Evolutionary conservation across 1,284 basidiomycete species (phyloP).

Genomic region (Rhizoctonia solani): DNA sequence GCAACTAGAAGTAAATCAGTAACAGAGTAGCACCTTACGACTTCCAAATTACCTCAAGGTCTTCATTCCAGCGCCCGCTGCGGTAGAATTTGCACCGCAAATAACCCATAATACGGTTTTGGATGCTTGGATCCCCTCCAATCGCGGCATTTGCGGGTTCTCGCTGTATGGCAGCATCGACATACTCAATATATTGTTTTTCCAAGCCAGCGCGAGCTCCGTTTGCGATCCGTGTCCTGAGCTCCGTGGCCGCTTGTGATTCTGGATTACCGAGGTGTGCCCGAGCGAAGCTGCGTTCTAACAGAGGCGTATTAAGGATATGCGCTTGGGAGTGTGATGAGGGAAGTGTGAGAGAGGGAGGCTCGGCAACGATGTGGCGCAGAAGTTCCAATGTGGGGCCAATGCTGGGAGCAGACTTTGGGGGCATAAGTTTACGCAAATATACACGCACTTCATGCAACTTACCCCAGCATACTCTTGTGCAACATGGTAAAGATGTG

Average conservation of each 20-base stretch:
- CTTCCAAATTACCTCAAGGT: slow-evolving; percentile 68
- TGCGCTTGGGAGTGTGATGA: slow-evolving; percentile 76
- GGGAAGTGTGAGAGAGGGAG: slow-evolving; percentile 59
- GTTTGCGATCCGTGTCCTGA: slow-evolving; percentile 71
- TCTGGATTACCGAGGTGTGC: slow-evolving; percentile 72
- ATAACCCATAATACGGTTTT: slow-evolving; percentile 89
- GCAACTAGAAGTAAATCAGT: slow-evolving; percentile 54
- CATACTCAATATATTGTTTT: slow-evolving; percentile 81
- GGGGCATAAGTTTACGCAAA: background rate
- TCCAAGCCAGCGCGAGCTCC: slow-evolving; percentile 78
- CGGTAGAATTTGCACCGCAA: slow-evolving; percentile 78
- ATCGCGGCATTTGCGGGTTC: slow-evolving; percentile 84
- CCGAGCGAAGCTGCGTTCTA: slow-evolving; percentile 73
- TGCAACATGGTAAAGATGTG: slow-evolving; percentile 68
- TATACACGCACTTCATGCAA: slow-evolving; percentile 33
- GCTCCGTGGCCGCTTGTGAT: slow-evolving; percentile 61
- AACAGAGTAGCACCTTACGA: slow-evolving; percentile 12
- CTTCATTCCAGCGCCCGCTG: slow-evolving; percentile 81
- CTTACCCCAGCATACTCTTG: slow-evolving; percentile 61
- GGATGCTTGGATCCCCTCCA: slow-evolving; percentile 88
- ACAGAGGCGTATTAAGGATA: slow-evolving; percentile 71
- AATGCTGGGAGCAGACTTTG: slow-evolving; percentile 41
- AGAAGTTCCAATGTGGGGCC: slow-evolving; percentile 73
- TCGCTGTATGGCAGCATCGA: slow-evolving; percentile 84
- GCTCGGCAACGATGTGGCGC: slow-evolving; percentile 69